Evolutionary conservation across 2,329 filamentous ascomycete species (phyloP).

Genomic region (Hirsutella thompsonii): DNA sequence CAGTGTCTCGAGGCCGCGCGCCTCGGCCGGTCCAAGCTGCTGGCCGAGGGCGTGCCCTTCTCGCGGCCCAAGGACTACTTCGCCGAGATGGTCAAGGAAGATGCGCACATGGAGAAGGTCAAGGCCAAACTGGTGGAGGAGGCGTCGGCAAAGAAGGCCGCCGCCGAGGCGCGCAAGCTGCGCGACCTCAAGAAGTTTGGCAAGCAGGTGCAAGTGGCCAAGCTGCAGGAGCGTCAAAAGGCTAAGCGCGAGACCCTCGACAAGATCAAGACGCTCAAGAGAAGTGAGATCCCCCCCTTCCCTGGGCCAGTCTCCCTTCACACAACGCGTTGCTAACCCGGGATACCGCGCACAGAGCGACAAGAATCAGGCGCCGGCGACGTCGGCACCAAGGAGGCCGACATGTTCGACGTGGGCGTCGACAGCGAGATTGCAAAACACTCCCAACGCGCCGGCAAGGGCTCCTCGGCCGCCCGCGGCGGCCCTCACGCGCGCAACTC

Average conservation of each 20-base stretch:
- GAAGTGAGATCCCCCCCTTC: conserved; percentile 55
- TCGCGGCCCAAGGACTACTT: conserved; percentile 90
- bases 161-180: conserved; percentile 80
- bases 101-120: conserved; percentile 96
- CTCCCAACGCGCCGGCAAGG: conserved; percentile 25
- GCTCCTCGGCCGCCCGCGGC: conserved; percentile 10
- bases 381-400: conserved; percentile 60
- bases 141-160: conserved; percentile 82
- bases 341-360: conserved; percentile 51
- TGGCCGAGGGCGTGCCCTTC: conserved; percentile 75
- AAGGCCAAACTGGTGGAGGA: conserved; percentile 88
- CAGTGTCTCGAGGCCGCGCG: conserved; percentile 73
- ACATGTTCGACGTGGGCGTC: conserved; percentile 84
- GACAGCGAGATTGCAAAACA: conserved; percentile 46
- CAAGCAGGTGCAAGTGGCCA: conserved; percentile 94
- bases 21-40: conserved; percentile 58
- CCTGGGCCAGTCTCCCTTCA: background rate
- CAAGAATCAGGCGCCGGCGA: conserved; percentile 54
- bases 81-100: conserved; percentile 97
- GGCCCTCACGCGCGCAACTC: conserved; percentile 28
- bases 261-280: conserved; percentile 89
- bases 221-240: conserved; percentile 87
- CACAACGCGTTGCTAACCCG: background rate
- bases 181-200: conserved; percentile 98
- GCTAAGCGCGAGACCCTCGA: conserved; percentile 86